Conservation (phyloP, 345 rosid genomes). For the Euphorbia pulcherrima region DNA sequence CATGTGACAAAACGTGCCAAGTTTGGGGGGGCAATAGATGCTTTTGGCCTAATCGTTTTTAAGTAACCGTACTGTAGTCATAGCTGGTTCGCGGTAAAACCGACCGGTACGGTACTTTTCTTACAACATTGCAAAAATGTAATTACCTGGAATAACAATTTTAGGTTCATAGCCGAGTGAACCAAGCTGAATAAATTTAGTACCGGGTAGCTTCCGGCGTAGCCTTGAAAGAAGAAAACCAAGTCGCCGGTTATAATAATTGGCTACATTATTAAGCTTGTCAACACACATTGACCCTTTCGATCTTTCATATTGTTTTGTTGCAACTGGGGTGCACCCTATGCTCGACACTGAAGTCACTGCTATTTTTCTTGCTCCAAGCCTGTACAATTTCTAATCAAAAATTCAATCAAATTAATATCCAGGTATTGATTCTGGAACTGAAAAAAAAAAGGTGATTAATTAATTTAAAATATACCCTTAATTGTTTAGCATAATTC, state of each 20-base stretch:
- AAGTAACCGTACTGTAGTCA: background rate
- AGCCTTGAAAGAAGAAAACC: background rate
- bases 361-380: slow-evolving; percentile 20
- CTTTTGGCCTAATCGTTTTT: too few relatives aligned
- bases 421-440: too few relatives aligned
- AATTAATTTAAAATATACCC: slow-evolving; percentile 1
- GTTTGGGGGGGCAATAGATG: too few relatives aligned
- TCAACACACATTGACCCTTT: slow-evolving; percentile 11
- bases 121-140: too few relatives aligned
- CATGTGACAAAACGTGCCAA: too few relatives aligned
- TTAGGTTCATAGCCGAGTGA: background rate
- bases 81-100: too few relatives aligned
- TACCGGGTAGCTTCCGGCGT: background rate
- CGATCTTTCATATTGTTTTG: background rate
- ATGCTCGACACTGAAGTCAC: slow-evolving; percentile 1
- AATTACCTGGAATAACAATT: background rate
- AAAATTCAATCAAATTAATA: background rate
- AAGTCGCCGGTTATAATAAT: slow-evolving; percentile 9
- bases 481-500: background rate
- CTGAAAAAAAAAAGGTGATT: too few relatives aligned
- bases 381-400: background rate
- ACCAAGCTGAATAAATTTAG: slow-evolving; percentile 7
- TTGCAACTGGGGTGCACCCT: slow-evolving; percentile 23
- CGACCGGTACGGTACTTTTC: too few relatives aligned
- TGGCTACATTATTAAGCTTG: slow-evolving; percentile 4